Evolutionary conservation across 2,329 filamentous ascomycete species (phyloP), one percentile per base, ranked within the genome.

Genomic region (Apiospora marii): DNA sequence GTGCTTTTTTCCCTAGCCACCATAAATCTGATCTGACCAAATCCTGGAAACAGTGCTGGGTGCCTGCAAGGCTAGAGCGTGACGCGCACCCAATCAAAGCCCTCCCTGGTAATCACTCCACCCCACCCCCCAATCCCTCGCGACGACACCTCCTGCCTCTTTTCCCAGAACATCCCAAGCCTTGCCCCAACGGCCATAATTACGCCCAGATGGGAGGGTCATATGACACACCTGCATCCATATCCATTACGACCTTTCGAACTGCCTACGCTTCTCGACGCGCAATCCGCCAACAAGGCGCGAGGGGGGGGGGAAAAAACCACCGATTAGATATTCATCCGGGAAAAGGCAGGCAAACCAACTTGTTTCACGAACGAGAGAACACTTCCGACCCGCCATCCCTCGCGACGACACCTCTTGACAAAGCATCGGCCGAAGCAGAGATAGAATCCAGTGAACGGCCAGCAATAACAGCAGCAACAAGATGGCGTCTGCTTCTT

Each of bases 401-500:
- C 53, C 53, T 64, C 30, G 30, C 30, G 30, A 37, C 53, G 2
- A n/a, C 30, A 41, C 30, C 53, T n/a, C 30, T 12, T 30, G 16
- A 64, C 53, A 37, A 53, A 64, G 46, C 53, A 27, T 34, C 51
- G 30, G 19, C 27, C 22, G 58, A n/a, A 68, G 24, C 44, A 34
- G 61, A 13, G 6, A 71, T 22, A 24, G 8, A 22, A 10, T 24
- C 12, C 27, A 41, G 53, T 19, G 53, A n/a, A 64, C 53, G 10
- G 30, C 10, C 53, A 64, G 37, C 53, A 34, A 41, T 34, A 12
- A 7, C 22, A 8, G 37, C 53, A 34, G n/a, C 53, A 8, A 7
- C 22, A 8, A 41, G 3, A 98, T 98, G 95, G 93, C 95, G 74
- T 96, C 95, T 76, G 87, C 91, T 77, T 94, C 94, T 67, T 98